Percentiles rank a stretch among this genome's conserved stretches.
phyloP scores from a whole-genome alignment of 768 basidiomycete genomes.

The Mycena haematopus region DNA sequence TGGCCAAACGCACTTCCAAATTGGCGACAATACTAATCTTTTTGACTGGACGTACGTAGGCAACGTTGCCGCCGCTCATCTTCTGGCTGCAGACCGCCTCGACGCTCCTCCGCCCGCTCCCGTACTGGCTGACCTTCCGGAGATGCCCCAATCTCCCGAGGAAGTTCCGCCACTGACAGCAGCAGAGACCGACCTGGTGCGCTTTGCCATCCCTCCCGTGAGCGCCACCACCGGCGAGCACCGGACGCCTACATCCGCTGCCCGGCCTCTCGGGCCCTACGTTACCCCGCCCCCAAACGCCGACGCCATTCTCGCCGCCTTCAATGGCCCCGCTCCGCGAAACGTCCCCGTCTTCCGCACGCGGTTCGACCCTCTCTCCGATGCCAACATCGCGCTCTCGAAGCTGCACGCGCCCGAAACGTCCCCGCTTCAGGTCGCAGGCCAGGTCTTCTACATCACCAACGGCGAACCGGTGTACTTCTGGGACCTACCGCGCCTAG shows the following conservation, averaged over 20 bases:
- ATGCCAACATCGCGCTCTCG: conserved; percentile 57
- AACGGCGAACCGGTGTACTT: conserved; percentile 96
- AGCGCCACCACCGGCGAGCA: conserved; percentile 66
- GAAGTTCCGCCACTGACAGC: conserved; percentile 49
- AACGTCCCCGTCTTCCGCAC: conserved; percentile 71
- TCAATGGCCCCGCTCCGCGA: conserved; percentile 50
- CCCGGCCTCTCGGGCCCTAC: conserved; percentile 86
- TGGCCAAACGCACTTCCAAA: conserved; percentile 89
- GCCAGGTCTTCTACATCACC: conserved; percentile 95
- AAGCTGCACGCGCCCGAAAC: conserved; percentile 50
- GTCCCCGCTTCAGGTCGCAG: conserved; percentile 81
- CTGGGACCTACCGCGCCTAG: conserved; percentile 87
- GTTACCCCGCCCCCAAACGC: conserved; percentile 65
- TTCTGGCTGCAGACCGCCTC: conserved; percentile 92
- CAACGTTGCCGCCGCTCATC: conserved; percentile 92
- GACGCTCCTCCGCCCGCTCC: conserved; percentile 55
- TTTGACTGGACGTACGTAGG: conserved; percentile 98
- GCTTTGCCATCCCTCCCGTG: conserved; percentile 64
- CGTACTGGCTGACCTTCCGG: conserved; percentile 43
- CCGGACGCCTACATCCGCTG: conserved; percentile 78
- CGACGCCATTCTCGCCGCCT: conserved; percentile 60
- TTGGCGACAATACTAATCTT: conserved; percentile 91
- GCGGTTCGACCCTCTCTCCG: conserved; percentile 82
- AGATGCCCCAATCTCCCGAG: conserved; percentile 41
- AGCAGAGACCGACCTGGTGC: conserved; percentile 50